A percentile compares a stretch with the other conserved stretches of the same genome.
These are phyloP conservation scores for Camelina sativa DNA, from an alignment of 345 rosid species.

Conservation along the genomic window DNA sequence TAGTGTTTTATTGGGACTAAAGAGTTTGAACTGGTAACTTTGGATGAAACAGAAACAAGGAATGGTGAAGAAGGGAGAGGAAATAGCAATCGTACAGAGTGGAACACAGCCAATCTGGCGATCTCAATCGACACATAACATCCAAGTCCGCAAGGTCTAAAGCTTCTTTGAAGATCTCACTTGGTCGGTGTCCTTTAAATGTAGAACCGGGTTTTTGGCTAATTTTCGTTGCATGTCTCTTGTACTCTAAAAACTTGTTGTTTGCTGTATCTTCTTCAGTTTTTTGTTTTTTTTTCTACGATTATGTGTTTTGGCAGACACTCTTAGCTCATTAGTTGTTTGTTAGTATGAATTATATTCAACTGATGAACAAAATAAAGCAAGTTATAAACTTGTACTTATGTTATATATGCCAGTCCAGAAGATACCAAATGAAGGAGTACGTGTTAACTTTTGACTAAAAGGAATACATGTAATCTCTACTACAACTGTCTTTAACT, in stretches of 20 bases:
- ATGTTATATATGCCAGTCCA: too few species aligned
- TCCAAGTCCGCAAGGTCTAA: constrained; percentile 91
- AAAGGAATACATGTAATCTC: too few species aligned
- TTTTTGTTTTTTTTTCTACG: neutral
- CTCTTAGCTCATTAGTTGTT: neutral
- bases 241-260: constrained; percentile 27
- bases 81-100: constrained; percentile 90
- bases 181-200: constrained; percentile 16
- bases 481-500: too few species aligned
- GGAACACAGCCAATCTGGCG: constrained; percentile 97
- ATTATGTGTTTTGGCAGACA: neutral
- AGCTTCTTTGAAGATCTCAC: constrained; percentile 39
- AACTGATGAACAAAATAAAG: neutral
- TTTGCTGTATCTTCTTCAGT: constrained; percentile 35
- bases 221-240: constrained; percentile 15
- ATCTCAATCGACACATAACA: constrained; percentile 92
- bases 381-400: too few species aligned
- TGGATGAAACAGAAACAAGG: constrained; percentile 75
- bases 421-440: too few species aligned
- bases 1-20: neutral
- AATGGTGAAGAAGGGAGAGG: constrained; percentile 95
- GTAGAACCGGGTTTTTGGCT: constrained; percentile 21
- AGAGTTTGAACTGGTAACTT: constrained; percentile 22
- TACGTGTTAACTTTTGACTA: too few species aligned
- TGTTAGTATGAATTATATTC: neutral